phyloP scores from a whole-genome alignment of 768 basidiomycete genomes.

The Pholiota molesta region DNA sequence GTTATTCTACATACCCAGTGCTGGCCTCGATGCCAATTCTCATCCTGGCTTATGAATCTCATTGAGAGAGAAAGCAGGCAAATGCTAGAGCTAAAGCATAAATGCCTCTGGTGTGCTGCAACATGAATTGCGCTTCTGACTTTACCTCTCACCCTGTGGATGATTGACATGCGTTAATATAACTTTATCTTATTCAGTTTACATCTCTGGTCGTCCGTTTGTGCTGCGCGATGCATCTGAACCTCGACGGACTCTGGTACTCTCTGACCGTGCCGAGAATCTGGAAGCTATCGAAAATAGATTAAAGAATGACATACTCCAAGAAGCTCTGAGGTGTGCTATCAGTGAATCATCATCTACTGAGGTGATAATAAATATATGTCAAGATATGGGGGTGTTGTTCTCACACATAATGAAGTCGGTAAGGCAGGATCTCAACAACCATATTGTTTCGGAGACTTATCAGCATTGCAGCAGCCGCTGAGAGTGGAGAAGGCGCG shows the following conservation, averaged over 20 bases:
- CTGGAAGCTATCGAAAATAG: constrained; percentile 91
- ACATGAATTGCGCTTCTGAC: not conserved
- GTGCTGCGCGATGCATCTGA: constrained; percentile 87
- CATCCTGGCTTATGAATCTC: no score
- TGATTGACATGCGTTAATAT: not conserved
- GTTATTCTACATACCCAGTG: no score
- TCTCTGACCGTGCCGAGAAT: constrained; percentile 94
- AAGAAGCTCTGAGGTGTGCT: constrained; percentile 72
- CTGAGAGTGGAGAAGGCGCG: constrained; percentile 65
- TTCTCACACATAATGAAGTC: constrained; percentile 93
- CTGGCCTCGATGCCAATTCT: no score
- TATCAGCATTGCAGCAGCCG: constrained; percentile 13
- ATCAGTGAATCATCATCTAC: not conserved
- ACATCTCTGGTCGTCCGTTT: constrained; percentile 91
- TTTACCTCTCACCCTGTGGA: not conserved
- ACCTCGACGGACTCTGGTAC: constrained; percentile 73
- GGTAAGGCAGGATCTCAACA: constrained; percentile 43
- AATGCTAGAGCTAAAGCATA: not conserved
- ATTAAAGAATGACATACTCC: constrained; percentile 88
- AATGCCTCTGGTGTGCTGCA: not conserved
- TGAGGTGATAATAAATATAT: not conserved
- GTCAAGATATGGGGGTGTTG: constrained; percentile 80
- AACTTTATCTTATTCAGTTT: constrained; percentile 50
- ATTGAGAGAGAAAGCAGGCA: no score
- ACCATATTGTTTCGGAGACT: not conserved